Conservation (phyloP, 768 basidiomycete genomes). For the Mycena alexandri region DNA sequence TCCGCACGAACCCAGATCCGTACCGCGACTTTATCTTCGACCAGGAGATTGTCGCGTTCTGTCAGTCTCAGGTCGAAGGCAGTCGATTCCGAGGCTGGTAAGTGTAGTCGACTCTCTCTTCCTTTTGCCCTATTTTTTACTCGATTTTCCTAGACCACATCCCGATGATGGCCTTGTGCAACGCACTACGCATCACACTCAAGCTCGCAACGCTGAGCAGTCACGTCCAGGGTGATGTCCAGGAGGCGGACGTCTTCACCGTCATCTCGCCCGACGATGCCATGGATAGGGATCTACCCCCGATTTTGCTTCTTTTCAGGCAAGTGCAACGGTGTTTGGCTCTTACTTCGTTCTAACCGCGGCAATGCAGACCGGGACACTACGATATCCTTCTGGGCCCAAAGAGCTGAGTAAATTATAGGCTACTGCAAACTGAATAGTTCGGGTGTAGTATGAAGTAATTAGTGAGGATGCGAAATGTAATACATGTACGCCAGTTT, state of each 20-base stretch:
- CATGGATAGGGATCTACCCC: slow-evolving; percentile 59
- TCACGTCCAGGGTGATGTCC: slow-evolving; percentile 63
- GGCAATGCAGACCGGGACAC: slow-evolving; percentile 79
- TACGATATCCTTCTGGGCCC: slow-evolving; percentile 76
- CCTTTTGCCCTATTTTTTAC: neutral
- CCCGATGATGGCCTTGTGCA: slow-evolving; percentile 39
- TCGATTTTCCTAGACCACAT: slow-evolving; percentile 27
- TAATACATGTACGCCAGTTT: neutral
- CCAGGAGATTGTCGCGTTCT: slow-evolving; percentile 83
- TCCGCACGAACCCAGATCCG: slow-evolving; percentile 70
- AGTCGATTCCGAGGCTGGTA: slow-evolving; percentile 82
- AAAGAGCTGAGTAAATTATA: neutral
- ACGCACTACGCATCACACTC: slow-evolving; percentile 36
- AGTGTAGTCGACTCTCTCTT: slow-evolving; percentile 60
- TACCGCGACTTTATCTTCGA: slow-evolving; percentile 83
- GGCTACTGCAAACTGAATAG: too few species aligned
- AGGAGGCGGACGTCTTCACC: slow-evolving; percentile 71
- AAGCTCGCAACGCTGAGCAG: slow-evolving; percentile 69
- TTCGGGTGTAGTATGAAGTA: too few species aligned
- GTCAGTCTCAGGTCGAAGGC: slow-evolving; percentile 83
- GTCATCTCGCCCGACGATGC: slow-evolving; percentile 51
- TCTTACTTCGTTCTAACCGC: slow-evolving; percentile 13
- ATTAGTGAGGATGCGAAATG: neutral
- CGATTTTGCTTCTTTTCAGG: slow-evolving; percentile 80
- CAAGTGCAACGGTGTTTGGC: slow-evolving; percentile 43